Evolutionary conservation across 2,329 filamentous ascomycete species (phyloP), one percentile per base, ranked within the genome.

Genomic region (Lecanicillium sp.): DNA sequence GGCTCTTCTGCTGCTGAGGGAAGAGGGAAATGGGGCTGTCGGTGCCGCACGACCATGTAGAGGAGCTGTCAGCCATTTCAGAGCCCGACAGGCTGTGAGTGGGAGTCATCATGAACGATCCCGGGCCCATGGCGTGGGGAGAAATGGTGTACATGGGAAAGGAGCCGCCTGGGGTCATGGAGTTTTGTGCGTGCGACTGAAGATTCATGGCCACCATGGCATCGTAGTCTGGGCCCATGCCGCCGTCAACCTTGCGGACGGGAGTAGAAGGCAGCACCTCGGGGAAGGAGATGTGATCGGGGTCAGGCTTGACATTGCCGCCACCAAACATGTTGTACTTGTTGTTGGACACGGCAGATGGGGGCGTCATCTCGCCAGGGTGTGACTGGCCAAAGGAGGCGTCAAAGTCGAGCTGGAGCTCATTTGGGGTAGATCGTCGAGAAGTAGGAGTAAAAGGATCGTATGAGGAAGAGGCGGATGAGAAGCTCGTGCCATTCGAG

Each of bases 381-480:
- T 58, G 55, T 19, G 52, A 31, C 28, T 48, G 42, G 18, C 36
- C 41, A 27, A 54, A 51, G 4, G 48, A 45, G 37, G 43, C 51
- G 14, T 65, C 58, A 45, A 63, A 63, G 32, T 63, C 59, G 44
- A 67, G 48, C 36, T 48, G 50, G 28, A 59, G 51, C 39, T 59
- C 55, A 45, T 63, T 55, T 8, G 65, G 63, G 14, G 63, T 63
- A 32, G 65, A 67, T 40, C 64, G 60, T 51, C 63, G 56, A 40
- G 67, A 68, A 20, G 56, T 60, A 32, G 66, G 65, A 29, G 65
- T 69, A 43, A 61, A 68, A 18, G 64, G 57, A 29, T 64, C 64
- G 56, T 64, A 67, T 37, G 52, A 48, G 19, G 51, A 51, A 3
- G 60, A 63, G 20, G 57, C 54, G 8, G 62, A 62, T 6, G 62